Evolutionary conservation across 345 rosid species (phyloP).

Genomic region (Toxicodendron radicans): DNA sequence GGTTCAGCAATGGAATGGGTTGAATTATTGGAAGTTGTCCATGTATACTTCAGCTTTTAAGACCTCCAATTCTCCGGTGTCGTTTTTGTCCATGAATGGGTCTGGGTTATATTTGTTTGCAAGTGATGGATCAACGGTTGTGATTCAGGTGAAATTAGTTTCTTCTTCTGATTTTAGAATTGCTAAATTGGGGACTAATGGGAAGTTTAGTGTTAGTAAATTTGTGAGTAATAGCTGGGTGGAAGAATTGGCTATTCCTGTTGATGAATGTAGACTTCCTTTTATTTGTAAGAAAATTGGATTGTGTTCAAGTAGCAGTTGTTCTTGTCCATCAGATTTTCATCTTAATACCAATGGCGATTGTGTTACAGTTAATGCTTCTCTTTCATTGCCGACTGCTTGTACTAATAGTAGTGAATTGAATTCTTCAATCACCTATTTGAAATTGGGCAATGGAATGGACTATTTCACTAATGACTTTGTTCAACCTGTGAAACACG

Average conservation of each 20-base stretch:
- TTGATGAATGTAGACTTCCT: constrained; percentile 9
- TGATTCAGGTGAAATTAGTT: background rate
- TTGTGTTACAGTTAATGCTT: constrained; percentile 13
- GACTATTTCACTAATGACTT: constrained; percentile 21
- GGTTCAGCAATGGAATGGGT: constrained; percentile 22
- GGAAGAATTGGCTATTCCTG: constrained; percentile 8
- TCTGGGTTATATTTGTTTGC: constrained; percentile 13
- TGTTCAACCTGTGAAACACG: constrained; percentile 6
- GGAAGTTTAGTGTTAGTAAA: constrained; percentile 4
- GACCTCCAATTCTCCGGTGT: constrained; percentile 1
- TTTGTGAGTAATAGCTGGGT: background rate
- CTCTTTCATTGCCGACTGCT: background rate
- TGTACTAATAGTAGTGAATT: background rate
- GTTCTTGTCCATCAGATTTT: constrained; percentile 19
- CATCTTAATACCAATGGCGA: background rate
- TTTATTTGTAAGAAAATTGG: constrained; percentile 13
- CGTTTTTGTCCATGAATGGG: constrained; percentile 10
- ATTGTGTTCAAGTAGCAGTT: constrained; percentile 4
- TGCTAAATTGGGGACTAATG: background rate
- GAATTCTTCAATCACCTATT: constrained; percentile 13
- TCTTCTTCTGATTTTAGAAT: constrained; percentile 3
- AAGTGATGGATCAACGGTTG: constrained; percentile 6
- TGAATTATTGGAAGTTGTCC: constrained; percentile 25
- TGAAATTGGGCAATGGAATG: background rate
- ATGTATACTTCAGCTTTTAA: background rate